Evolutionary conservation across 805 yeast genomes (phyloP).

Genomic region (Jamesozyma jinghongensis): DNA sequence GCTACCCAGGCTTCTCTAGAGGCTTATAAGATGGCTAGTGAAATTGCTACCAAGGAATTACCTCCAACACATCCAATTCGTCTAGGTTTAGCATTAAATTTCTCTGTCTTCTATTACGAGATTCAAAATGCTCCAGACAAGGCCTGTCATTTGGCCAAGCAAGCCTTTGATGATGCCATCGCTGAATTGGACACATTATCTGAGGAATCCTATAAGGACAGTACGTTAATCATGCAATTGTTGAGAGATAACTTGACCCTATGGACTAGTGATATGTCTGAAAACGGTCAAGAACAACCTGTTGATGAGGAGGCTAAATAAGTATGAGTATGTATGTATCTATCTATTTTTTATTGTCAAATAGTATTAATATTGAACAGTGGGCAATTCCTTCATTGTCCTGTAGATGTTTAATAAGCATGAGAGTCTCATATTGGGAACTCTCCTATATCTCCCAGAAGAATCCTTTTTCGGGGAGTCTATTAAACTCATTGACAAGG

Average conservation of each 20-base stretch:
- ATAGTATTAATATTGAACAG: too few species aligned
- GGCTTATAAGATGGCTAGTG: conserved; percentile 92
- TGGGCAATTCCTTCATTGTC: too few species aligned
- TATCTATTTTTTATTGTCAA: too few species aligned
- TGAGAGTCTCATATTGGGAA: too few species aligned
- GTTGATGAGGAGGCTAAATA: conserved; percentile 18
- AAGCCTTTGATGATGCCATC: conserved; percentile 98
- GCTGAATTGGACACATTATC: conserved; percentile 96
- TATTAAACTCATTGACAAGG: too few species aligned
- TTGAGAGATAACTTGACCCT: conserved; percentile 96
- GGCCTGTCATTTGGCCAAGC: conserved; percentile 98
- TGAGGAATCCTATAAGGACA: conserved; percentile 97
- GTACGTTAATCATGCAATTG: conserved; percentile 97
- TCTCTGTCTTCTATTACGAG: conserved; percentile 97
- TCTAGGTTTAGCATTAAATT: conserved; percentile 93
- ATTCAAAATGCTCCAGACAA: conserved; percentile 97
- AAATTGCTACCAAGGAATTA: conserved; percentile 91
- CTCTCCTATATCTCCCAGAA: too few species aligned
- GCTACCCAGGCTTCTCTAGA: conserved; percentile 90
- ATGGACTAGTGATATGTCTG: conserved; percentile 94
- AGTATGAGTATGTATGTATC: too few species aligned
- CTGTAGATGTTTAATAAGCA: too few species aligned
- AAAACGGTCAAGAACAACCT: conserved; percentile 49
- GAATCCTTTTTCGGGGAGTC: too few species aligned
- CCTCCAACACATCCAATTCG: conserved; percentile 99